A percentile compares a stretch with the other conserved stretches of the same genome.
These are phyloP conservation scores for Kuraishia capsulata DNA, from an alignment of 805 yeast species.

Conservation along the genomic window DNA sequence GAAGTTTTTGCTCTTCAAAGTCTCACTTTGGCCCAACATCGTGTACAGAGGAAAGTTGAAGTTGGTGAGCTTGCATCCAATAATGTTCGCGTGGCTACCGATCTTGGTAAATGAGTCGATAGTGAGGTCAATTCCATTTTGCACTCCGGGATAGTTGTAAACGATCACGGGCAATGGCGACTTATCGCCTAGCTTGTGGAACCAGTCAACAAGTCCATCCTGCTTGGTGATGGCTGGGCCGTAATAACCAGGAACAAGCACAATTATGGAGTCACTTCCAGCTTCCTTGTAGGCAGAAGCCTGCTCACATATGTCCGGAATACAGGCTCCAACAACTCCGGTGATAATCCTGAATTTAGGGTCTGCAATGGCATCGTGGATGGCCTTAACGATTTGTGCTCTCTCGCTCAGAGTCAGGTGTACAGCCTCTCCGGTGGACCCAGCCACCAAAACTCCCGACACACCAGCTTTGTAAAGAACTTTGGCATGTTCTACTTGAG, in stretches of 20 bases:
- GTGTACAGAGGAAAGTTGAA: conserved; percentile 35
- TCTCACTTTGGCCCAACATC: conserved; percentile 30
- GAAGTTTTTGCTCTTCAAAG: conserved; percentile 27
- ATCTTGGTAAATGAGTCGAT: conserved; percentile 27
- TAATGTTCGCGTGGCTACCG: conserved; percentile 30
- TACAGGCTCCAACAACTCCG: conserved; percentile 34
- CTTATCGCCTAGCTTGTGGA: conserved; percentile 28
- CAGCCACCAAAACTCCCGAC: conserved; percentile 34
- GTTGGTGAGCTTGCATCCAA: conserved; percentile 41
- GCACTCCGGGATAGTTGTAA: conserved; percentile 38
- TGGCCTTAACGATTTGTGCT: conserved; percentile 15
- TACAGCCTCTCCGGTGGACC: conserved; percentile 44
- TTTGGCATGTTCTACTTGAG: conserved; percentile 35
- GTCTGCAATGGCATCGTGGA: conserved; percentile 27
- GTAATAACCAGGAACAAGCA: conserved; percentile 36
- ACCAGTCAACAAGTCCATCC: conserved; percentile 35
- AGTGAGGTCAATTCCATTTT: conserved; percentile 26
- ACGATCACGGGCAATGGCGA: conserved; percentile 31
- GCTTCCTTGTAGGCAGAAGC: conserved; percentile 19
- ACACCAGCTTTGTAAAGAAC: conserved; percentile 31
- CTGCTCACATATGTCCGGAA: conserved; percentile 31
- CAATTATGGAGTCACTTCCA: conserved; percentile 26
- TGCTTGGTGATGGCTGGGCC: conserved; percentile 29
- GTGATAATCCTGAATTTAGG: conserved; percentile 29
- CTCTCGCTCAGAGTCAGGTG: conserved; percentile 37